phyloP scores from a whole-genome alignment of 2,329 filamentous ascomycete genomes.

The Lachnellula cervina region DNA sequence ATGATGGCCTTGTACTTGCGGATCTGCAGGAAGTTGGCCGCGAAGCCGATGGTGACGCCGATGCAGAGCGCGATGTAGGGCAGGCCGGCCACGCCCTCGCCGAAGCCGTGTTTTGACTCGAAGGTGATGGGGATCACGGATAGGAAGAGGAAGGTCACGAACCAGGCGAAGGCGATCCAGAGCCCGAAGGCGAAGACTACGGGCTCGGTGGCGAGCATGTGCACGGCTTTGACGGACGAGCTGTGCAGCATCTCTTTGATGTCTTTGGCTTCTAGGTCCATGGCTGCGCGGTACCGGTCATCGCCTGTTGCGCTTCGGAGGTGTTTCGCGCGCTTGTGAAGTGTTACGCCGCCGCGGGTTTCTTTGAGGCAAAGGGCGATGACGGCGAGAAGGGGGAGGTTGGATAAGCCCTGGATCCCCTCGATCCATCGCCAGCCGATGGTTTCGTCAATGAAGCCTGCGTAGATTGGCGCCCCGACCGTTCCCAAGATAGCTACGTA shows the following conservation, averaged over 20 bases:
- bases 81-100: constrained; percentile 53
- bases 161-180: constrained; percentile 87
- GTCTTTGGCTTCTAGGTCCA: constrained; percentile 46
- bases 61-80: constrained; percentile 50
- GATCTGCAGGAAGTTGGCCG: constrained; percentile 46
- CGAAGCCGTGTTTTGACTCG: constrained; percentile 65
- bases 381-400: constrained; percentile 56
- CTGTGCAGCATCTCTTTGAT: constrained; percentile 64
- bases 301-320: constrained; percentile 61
- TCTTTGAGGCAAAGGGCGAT: constrained; percentile 73
- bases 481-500: constrained; percentile 72
- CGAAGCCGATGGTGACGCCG: constrained; percentile 34
- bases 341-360: constrained; percentile 71
- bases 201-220: constrained; percentile 63
- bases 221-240: constrained; percentile 72
- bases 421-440: constrained; percentile 81
- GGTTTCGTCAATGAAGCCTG: constrained; percentile 52
- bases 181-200: constrained; percentile 81
- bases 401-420: constrained; percentile 72
- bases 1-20: constrained; percentile 37
- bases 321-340: constrained; percentile 66
- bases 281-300: constrained; percentile 45
- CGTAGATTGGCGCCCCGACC: constrained; percentile 62
- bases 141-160: constrained; percentile 77
- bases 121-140: constrained; percentile 70